These are phyloP conservation scores for Verticillium dahliae DNA, from an alignment of 2,329 filamentous ascomycete species.

Conservation along the genomic window DNA sequence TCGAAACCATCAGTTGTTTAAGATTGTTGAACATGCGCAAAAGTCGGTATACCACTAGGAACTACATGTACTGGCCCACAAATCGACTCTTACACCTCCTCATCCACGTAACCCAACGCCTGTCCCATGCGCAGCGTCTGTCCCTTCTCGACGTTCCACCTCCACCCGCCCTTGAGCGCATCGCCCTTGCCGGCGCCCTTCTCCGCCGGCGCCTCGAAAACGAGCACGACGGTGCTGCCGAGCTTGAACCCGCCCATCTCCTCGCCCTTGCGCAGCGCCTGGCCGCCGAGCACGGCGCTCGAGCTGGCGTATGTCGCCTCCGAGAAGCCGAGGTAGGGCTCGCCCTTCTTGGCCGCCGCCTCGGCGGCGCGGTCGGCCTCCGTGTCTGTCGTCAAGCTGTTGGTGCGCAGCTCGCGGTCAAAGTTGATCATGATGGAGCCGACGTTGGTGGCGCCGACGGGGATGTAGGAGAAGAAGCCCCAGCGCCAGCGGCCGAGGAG, in stretches of 20 bases:
- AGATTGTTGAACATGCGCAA: background rate
- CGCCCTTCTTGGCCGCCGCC: slow-evolving; percentile 66
- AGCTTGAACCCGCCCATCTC: slow-evolving; percentile 98
- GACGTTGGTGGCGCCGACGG: slow-evolving; percentile 95
- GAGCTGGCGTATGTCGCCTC: slow-evolving; percentile 84
- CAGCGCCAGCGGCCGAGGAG: slow-evolving; percentile 91
- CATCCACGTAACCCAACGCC: slow-evolving; percentile 69
- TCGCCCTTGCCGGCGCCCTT: slow-evolving; percentile 30
- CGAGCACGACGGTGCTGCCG: slow-evolving; percentile 88
- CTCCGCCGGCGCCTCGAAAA: slow-evolving; percentile 77
- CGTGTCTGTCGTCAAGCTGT: slow-evolving; percentile 87
- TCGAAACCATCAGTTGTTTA: too few species aligned
- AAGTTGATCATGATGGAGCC: slow-evolving; percentile 97
- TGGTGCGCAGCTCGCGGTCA: slow-evolving; percentile 87
- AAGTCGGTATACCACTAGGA: background rate
- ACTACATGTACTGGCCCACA: background rate
- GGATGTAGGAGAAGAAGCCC: slow-evolving; percentile 95
- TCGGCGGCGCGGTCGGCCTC: slow-evolving; percentile 82
- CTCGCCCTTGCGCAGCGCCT: slow-evolving; percentile 79
- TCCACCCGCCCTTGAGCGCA: slow-evolving; percentile 62
- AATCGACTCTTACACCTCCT: slow-evolving; percentile 16
- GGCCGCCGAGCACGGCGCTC: slow-evolving; percentile 70
- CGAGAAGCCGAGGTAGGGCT: slow-evolving; percentile 82
- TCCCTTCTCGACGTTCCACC: slow-evolving; percentile 81
- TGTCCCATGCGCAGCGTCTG: slow-evolving; percentile 86